Evolutionary conservation across 2,329 filamentous ascomycete genomes (phyloP), one percentile per base, ranked within the genome.

Genomic region (Cladophialophora carrionii): DNA sequence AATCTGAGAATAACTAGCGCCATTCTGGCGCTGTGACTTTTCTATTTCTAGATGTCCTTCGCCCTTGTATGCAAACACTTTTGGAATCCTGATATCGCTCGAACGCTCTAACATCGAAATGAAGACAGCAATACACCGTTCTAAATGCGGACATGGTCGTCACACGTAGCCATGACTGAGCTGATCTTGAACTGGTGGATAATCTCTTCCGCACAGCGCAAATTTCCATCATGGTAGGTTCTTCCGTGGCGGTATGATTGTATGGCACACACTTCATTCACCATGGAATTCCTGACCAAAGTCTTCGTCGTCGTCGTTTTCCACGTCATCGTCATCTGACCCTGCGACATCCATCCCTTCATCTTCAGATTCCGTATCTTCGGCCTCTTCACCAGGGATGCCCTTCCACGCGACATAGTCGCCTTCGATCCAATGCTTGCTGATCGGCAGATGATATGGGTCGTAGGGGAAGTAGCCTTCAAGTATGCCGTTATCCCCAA

Each of bases 391-490:
- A 0, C 90, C 91, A 0, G 88, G 87, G 41, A 96, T 86, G 4
- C 88, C 85, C 68, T 86, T 86, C 90, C 92, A 97, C 57, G 88
- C 83, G 32, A 94, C 84, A 74, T 96, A 97, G 74, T 96, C 90
- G 22, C 86, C 84, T 68, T 92, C 89, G 12, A 99, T 80, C 96
- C 95, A 98, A 65, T 87, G 85, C 77, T 90, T 92, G 76, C 93
- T 97, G 71, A 87, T 82, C 0, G 93, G 93, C 57, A 99, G 81
- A 73, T 94, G 90, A 76, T 98, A 99, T 2, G 96, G 96, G 75
- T 99, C 95, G 73, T 99, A 99, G 0, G 95, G 95, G 74, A 98
- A 99, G 76, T 96, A 97, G 0, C 92, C 90, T 71, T 98, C 93
- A 1, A 99, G 84, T 76, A 96, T 88, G 73, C 87, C 89, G 68